Evolutionary conservation across 2,329 filamentous ascomycete species (phyloP).

Genomic region (Aspergillus ochraceoroseus): DNA sequence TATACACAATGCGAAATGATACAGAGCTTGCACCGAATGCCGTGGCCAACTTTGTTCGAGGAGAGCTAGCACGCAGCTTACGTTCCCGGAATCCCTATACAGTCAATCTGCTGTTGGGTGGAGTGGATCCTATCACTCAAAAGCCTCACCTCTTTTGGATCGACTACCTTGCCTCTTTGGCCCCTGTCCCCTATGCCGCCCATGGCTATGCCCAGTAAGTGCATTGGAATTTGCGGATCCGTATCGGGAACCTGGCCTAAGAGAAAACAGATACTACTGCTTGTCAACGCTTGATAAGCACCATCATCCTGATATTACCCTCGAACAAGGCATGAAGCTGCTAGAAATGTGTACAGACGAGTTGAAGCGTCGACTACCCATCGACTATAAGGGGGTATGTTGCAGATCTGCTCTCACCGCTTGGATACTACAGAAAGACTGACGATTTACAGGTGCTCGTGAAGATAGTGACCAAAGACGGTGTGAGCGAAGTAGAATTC

Average conservation of each 20-base stretch:
- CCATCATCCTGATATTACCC: conserved; percentile 87
- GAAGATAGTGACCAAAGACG: conserved; percentile 93
- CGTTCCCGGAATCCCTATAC: conserved; percentile 92
- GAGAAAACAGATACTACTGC: conserved; percentile 75
- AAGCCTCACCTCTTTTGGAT: conserved; percentile 95
- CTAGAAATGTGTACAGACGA: conserved; percentile 94
- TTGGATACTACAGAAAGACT: conserved; percentile 12
- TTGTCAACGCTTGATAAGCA: conserved; percentile 97
- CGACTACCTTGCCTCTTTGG: conserved; percentile 88
- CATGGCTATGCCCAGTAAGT: conserved; percentile 94
- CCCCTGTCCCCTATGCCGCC: conserved; percentile 86
- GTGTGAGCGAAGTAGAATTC: conserved; percentile 77
- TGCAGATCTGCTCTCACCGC: not conserved
- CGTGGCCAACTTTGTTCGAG: conserved; percentile 87
- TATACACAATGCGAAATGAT: conserved; percentile 98
- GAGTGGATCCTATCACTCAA: conserved; percentile 84
- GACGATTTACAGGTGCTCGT: conserved; percentile 51
- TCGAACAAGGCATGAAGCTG: conserved; percentile 86
- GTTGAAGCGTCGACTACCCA: conserved; percentile 90
- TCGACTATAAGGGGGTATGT: conserved; percentile 95
- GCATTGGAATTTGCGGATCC: not conserved
- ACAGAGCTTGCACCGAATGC: conserved; percentile 84
- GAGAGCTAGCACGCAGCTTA: conserved; percentile 84
- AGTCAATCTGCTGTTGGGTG: conserved; percentile 91
- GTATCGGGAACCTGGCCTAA: conserved; percentile 16